Base-by-base conservation (phyloP, 441 rosid species). In the Erodium texanum region DNA sequence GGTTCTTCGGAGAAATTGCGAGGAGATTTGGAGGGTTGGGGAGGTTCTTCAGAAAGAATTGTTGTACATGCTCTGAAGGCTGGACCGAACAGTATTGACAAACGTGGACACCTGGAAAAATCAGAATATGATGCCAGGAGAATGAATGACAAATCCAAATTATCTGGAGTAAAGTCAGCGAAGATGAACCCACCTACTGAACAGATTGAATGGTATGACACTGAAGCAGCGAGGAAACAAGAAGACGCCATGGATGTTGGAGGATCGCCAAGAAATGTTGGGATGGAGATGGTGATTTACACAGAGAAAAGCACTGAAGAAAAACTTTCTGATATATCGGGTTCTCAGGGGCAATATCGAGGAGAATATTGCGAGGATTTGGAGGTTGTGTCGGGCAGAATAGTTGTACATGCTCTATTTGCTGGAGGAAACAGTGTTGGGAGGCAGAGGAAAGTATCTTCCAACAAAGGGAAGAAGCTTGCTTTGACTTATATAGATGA, bases 381-480 rank as follows among this genome's bases (percentile, higher is more conserved):
- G 38, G 72, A 68, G 54, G 15, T 22, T 70, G 66, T 56, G 6
- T 48, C 68, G 1, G 41, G 66, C 64, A 61, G 80, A 73, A 41
- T 16, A 24, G 23, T 74, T 66, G 82, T 80, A 68, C 71, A 43
- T 15, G 83, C 82, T 76, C 75, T 81, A 24, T 61, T 70, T 65
- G 81, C 81, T 71, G 62, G 73, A 24, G 62, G 64, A 63, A 24
- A 61, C 68, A 68, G 76, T 71, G 68, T 72, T n/a, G 65, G 66
- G 78, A 54, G 63, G 59, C 75, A 63, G 69, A 66, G 24, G 15
- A 61, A 54, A 38, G 29, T 24, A 62, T 16, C 38, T 12, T 5
- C 34, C 34, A 68, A 62, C 24, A 75, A 76, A 52, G 77, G 78
- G 10, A 79, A 66, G 75, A 75, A 71, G 73, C 62, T 66, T 11